Evolutionary conservation across 768 basidiomycete genomes (phyloP), one percentile per base, ranked within the genome.

Genomic region (Phylloporus rhodoxanthus): DNA sequence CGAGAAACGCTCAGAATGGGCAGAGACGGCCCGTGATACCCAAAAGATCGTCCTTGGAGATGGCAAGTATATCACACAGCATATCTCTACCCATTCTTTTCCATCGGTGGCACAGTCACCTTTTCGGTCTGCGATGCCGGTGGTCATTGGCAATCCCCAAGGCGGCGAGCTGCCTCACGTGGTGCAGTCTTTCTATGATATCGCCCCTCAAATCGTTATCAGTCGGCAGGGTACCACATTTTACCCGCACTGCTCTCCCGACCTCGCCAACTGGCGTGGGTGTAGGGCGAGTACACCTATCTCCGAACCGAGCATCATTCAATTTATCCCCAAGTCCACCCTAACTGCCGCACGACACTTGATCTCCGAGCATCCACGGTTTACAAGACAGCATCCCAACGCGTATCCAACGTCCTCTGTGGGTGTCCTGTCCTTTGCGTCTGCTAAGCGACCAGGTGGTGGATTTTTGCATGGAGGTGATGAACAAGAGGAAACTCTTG

Each of bases 401-500:
- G 40, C 64, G 13, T 52, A 52, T 26, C 60, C 64, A n/a, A 55
- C 50, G 8, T 63, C 65, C 10, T 60, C 56, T 11, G 51, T 74
- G 20, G 73, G 73, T 21, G 57, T 75, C n/a, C 57, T 75, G 5
- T 75, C 73, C 36, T 72, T 68, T 58, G 70, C 72, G 9, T 74
- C 72, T 41, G 65, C 72, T 11, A 75, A 72, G 58, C 70, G 69
- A 50, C 70, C 72, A 11, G 72, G 72, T 23, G 74, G 75, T 26
- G 71, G 71, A n/a, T 75, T 67, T 51, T 55, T 73, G 40, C 67
- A 68, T 33, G 76, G 76, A 32, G 72, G 72, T 13, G 68, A 73
- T 49, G 76, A 75, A 43, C 75, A 75, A 57, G 75, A 75, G 41
- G 75, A 75, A 56, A 52, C 48, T 17, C 61, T 77, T 40, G 71